Percentiles rank a stretch among this genome's conserved stretches.
Conservation (phyloP, 83 land plant species). For the Thuja plicata region DNA sequence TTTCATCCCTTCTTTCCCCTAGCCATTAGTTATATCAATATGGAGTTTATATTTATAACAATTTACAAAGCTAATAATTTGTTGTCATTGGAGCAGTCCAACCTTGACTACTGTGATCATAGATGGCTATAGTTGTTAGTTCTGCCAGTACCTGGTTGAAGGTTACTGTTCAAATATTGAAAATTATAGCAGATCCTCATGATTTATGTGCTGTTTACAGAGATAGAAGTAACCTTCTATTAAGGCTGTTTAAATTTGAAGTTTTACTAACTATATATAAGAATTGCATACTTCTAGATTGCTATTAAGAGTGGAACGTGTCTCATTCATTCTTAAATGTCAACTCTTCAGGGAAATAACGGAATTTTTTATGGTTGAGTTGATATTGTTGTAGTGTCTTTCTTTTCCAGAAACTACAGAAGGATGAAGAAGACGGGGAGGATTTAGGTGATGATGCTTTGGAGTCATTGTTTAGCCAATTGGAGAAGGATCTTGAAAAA, state of each 20-base stretch:
- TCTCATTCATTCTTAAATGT: neutral
- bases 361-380: neutral
- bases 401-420: conserved; percentile 6
- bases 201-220: neutral
- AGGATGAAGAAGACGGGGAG: conserved; percentile 26
- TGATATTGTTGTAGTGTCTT: neutral
- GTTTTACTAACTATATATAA: neutral
- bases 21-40: neutral
- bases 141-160: neutral
- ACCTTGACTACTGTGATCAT: neutral
- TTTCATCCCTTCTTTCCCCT: neutral
- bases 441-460: conserved; percentile 56
- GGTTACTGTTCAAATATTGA: neutral
- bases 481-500: conserved; percentile 68
- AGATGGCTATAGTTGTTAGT: conserved; percentile 2
- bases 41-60: neutral
- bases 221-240: neutral
- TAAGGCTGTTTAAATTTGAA: neutral
- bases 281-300: neutral
- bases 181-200: neutral
- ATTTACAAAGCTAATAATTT: neutral
- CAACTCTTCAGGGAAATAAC: neutral
- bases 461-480: conserved; percentile 58
- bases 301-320: neutral
- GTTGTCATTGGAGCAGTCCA: neutral